A percentile compares a stretch with the other conserved stretches of the same genome.
These are phyloP conservation scores for Pyricularia sp. DNA, from an alignment of 2,329 filamentous ascomycete species.

Conservation along the genomic window DNA sequence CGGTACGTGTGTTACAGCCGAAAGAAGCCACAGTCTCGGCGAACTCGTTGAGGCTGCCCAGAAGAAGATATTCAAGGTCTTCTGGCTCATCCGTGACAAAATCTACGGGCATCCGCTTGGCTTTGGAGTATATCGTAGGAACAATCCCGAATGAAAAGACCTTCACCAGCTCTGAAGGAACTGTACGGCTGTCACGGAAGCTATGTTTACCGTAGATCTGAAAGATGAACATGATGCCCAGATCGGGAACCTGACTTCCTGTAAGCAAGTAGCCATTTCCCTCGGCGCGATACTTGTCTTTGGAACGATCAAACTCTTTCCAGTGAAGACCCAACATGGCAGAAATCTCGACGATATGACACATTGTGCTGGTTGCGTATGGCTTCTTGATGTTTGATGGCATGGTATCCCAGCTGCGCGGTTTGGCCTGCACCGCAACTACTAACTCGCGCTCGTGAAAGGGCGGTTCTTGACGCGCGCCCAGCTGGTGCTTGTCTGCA, in stretches of 20 bases:
- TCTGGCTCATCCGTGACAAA: constrained; percentile 24
- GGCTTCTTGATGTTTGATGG: constrained; percentile 35
- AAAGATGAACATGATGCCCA: constrained; percentile 47
- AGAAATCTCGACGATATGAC: constrained; percentile 44
- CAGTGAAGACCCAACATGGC: constrained; percentile 47
- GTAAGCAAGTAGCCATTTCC: constrained; percentile 42
- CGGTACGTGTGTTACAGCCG: constrained; percentile 43
- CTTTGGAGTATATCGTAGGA: constrained; percentile 40
- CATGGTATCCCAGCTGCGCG: constrained; percentile 43
- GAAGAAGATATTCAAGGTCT: constrained; percentile 32
- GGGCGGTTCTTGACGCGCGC: constrained; percentile 7
- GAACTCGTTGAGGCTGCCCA: constrained; percentile 40
- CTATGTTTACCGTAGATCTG: constrained; percentile 36
- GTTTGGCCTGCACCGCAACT: constrained; percentile 34
- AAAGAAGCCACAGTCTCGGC: constrained; percentile 41
- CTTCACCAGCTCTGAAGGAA: constrained; percentile 44
- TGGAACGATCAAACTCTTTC: constrained; percentile 45
- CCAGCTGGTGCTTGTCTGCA: constrained; percentile 9
- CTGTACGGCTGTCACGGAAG: constrained; percentile 40
- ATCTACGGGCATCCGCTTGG: constrained; percentile 7
- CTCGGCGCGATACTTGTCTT: constrained; percentile 42
- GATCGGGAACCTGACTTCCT: constrained; percentile 33
- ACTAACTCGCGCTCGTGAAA: constrained; percentile 28
- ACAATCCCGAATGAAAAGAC: constrained; percentile 46
- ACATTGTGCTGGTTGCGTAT: constrained; percentile 46